These are phyloP conservation scores for Trichoderma pleuroti DNA, from an alignment of 2,329 filamentous ascomycete species.

Conservation along the genomic window DNA sequence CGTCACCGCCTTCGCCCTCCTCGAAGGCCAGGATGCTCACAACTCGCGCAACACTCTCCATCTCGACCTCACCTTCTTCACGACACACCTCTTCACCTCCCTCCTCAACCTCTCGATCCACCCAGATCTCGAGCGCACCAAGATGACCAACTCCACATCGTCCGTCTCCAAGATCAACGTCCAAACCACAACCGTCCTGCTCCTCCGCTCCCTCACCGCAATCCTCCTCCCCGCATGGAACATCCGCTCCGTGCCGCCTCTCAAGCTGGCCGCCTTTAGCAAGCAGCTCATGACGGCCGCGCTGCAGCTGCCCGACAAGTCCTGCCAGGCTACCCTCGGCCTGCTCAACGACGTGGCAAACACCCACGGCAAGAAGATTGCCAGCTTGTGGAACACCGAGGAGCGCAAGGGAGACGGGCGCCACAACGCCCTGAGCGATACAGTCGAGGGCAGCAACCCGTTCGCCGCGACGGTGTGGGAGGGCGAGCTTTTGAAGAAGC, in stretches of 20 bases:
- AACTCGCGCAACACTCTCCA: conserved; percentile 78
- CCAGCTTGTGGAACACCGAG: conserved; percentile 89
- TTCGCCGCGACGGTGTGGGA: conserved; percentile 92
- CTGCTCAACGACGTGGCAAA: conserved; percentile 75
- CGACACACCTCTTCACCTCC: conserved; percentile 85
- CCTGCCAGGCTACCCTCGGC: conserved; percentile 72
- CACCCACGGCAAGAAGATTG: conserved; percentile 77
- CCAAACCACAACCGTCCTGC: conserved; percentile 87
- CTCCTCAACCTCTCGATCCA: conserved; percentile 76
- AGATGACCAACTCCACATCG: conserved; percentile 37
- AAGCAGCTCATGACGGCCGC: conserved; percentile 84
- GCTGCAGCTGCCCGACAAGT: conserved; percentile 88
- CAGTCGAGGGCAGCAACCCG: conserved; percentile 83
- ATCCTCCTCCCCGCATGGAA: conserved; percentile 74
- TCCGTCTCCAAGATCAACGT: conserved; percentile 74
- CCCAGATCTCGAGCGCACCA: conserved; percentile 78
- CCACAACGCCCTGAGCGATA: conserved; percentile 69
- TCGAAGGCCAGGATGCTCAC: conserved; percentile 88
- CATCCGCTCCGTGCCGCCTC: conserved; percentile 70
- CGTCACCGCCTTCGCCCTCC: conserved; percentile 92
- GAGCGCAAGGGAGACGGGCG: conserved; percentile 88
- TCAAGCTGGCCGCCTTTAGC: conserved; percentile 84
- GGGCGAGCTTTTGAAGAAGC: conserved; percentile 76
- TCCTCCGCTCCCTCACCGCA: conserved; percentile 80
- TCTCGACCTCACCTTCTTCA: conserved; percentile 93